Conservation (phyloP, 768 basidiomycete species). For the Leccinum subgranulosum region DNA sequence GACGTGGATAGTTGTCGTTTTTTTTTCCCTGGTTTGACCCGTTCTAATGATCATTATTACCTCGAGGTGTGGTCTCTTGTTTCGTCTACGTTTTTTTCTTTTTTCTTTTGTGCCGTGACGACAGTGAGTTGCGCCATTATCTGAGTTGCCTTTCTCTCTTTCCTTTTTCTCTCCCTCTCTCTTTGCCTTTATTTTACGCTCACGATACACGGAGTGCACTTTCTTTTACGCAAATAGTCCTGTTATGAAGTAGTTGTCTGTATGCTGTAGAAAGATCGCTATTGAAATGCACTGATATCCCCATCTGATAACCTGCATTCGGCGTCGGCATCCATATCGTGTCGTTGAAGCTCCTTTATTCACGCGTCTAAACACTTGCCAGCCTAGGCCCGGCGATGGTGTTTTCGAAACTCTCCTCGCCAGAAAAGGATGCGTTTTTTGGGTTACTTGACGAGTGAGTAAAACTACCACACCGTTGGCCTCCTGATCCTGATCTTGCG, state of each 20-base stretch:
- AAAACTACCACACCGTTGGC: accelerated
- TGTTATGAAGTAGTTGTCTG: constrained; percentile 30
- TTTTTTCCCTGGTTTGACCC: constrained; percentile 8
- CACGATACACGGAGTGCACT: constrained; percentile 9
- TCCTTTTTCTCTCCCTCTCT: not conserved
- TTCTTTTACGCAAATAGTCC: constrained; percentile 18
- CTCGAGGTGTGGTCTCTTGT: constrained; percentile 25
- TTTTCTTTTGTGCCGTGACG: constrained; percentile 7
- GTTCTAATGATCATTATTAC: constrained; percentile 25
- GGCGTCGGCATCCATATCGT: not conserved
- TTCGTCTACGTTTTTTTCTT: not conserved
- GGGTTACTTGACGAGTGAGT: constrained; percentile 73
- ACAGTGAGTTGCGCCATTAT: constrained; percentile 3
- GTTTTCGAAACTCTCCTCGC: constrained; percentile 59
- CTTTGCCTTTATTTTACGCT: constrained; percentile 16
- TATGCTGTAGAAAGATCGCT: constrained; percentile 29
- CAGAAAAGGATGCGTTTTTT: constrained; percentile 83
- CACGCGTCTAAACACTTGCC: not conserved
- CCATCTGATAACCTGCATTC: not conserved
- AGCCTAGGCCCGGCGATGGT: constrained; percentile 45
- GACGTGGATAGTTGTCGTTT: constrained; percentile 18
- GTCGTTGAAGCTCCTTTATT: not conserved
- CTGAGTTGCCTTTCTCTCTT: constrained; percentile 1
- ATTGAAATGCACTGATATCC: constrained; percentile 11
- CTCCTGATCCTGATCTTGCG: not conserved